These are phyloP conservation scores for Dactylonectria macrodidyma DNA, from an alignment of 2,329 filamentous ascomycete species.

Conservation along the genomic window DNA sequence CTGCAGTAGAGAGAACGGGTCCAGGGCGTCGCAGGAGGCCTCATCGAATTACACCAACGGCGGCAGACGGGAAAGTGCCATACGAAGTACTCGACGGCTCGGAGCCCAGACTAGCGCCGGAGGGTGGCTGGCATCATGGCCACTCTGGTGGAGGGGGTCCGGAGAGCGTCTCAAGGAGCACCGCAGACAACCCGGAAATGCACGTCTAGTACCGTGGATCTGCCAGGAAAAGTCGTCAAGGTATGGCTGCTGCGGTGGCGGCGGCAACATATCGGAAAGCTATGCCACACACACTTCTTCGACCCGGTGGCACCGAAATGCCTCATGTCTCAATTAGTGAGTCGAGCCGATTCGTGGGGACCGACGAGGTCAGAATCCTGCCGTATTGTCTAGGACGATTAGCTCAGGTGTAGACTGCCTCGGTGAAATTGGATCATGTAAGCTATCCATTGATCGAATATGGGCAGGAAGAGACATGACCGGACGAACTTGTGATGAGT, in stretches of 20 bases:
- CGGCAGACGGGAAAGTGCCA: conserved; percentile 10
- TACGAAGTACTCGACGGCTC: not conserved
- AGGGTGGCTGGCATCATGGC: conserved; percentile 9
- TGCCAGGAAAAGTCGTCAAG: not conserved
- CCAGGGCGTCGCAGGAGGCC: conserved; percentile 31
- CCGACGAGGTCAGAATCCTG: conserved; percentile 34
- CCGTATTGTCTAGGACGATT: conserved; percentile 21
- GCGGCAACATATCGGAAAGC: conserved; percentile 25
- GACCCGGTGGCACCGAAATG: conserved; percentile 40
- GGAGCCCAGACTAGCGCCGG: not conserved
- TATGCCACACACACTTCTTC: conserved; percentile 40
- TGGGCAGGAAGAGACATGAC: not conserved
- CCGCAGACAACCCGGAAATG: conserved; percentile 14
- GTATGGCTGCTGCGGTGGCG: not conserved
- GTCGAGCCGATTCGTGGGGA: conserved; percentile 33
- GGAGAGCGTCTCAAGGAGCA: not conserved
- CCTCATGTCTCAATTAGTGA: conserved; percentile 40
- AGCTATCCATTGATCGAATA: not conserved
- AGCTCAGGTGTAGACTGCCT: not conserved
- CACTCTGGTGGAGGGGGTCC: not conserved
- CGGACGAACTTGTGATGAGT: conserved; percentile 7
- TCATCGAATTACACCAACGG: conserved; percentile 19
- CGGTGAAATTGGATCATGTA: not conserved
- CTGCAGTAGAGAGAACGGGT: conserved; percentile 24
- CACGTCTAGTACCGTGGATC: conserved; percentile 6